phyloP scores from a whole-genome alignment of 2,329 filamentous ascomycete genomes.

The Alternaria hordeiaustralica region DNA sequence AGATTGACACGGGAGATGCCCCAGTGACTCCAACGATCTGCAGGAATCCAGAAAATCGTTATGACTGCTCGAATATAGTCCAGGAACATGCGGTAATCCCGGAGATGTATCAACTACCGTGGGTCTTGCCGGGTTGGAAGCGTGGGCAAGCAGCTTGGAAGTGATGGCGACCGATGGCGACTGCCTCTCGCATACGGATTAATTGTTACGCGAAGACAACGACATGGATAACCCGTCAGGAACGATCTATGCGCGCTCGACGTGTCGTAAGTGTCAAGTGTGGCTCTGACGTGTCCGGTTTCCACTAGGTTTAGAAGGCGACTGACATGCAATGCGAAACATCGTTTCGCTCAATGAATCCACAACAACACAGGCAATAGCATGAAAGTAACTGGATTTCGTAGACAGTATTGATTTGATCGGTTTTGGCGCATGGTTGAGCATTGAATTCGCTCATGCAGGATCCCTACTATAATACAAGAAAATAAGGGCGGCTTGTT shows the following conservation, averaged over 20 bases:
- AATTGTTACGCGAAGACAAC: background rate
- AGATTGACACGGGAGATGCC: constrained; percentile 5
- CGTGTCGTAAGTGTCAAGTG: constrained; percentile 9
- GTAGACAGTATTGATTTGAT: constrained; percentile 29
- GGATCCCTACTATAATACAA: constrained; percentile 38
- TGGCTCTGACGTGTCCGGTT: constrained; percentile 27
- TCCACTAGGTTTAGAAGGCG: constrained; percentile 19
- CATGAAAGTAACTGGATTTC: constrained; percentile 15
- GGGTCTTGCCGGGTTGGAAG: constrained; percentile 3
- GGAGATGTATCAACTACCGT: background rate
- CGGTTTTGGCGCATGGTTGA: constrained; percentile 27
- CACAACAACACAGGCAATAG: constrained; percentile 14
- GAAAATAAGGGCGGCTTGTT: constrained; percentile 21
- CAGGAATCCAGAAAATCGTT: background rate
- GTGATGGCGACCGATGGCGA: constrained; percentile 4
- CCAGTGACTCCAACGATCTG: background rate
- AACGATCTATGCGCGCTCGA: background rate
- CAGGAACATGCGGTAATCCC: constrained; percentile 1
- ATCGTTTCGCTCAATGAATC: constrained; percentile 11
- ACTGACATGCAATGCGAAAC: constrained; percentile 27
- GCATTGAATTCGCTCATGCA: constrained; percentile 29
- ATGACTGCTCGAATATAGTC: constrained; percentile 1
- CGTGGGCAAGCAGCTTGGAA: constrained; percentile 16
- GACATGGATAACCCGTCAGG: constrained; percentile 24
- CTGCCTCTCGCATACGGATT: background rate